These are phyloP conservation scores for Lactifluus hygrophoroides DNA, from an alignment of 768 basidiomycete genomes.

Conservation along the genomic window DNA sequence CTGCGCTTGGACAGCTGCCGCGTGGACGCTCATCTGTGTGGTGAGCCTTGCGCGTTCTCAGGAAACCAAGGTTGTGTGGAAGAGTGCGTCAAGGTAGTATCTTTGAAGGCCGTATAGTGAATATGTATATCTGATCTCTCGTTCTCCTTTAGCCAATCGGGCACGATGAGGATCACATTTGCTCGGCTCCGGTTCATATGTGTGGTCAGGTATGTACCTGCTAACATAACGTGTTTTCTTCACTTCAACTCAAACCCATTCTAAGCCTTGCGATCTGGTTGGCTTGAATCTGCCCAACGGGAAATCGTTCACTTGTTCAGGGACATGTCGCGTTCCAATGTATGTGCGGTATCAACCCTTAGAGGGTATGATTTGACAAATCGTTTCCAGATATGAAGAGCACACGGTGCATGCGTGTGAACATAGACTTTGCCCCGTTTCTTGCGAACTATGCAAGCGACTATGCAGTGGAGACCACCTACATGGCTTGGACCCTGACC, in stretches of 20 bases:
- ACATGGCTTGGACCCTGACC: constrained; percentile 36
- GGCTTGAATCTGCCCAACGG: constrained; percentile 12
- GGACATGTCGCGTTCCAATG: constrained; percentile 13
- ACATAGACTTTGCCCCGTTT: constrained; percentile 42
- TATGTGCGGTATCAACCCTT: background rate
- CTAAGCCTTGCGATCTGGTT: constrained; percentile 17
- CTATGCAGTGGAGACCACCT: constrained; percentile 44
- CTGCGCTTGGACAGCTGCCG: constrained; percentile 43
- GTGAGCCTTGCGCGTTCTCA: constrained; percentile 37
- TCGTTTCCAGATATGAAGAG: constrained; percentile 33
- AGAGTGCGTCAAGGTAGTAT: constrained; percentile 41
- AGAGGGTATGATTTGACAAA: background rate
- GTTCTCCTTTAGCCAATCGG: constrained; percentile 32
- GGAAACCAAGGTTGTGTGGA: constrained; percentile 44
- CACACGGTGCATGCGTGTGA: constrained; percentile 46
- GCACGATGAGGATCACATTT: constrained; percentile 48
- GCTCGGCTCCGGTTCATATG: constrained; percentile 44
- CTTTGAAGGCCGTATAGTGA: background rate
- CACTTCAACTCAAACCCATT: background rate
- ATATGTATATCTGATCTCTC: background rate
- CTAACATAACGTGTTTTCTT: too few relatives aligned
- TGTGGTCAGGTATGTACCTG: constrained; percentile 41
- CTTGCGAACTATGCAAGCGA: constrained; percentile 47
- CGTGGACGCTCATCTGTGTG: constrained; percentile 45
- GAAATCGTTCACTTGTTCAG: constrained; percentile 9